Base-by-base conservation (phyloP, 768 basidiomycete species). In the Boletellus ananiceps region DNA sequence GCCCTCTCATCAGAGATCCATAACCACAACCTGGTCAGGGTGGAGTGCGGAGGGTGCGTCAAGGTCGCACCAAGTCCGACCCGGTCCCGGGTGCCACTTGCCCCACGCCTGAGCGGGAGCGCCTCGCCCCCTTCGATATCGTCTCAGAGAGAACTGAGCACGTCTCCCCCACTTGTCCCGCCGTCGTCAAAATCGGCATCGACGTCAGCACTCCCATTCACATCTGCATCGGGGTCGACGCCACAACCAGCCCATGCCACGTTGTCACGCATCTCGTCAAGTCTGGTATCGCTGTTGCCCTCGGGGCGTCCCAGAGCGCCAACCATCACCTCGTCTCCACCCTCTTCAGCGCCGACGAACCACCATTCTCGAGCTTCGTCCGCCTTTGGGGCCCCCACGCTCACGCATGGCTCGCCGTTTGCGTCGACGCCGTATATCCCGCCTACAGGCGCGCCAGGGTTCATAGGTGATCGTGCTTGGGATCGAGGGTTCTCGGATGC, bases 401-500 rank as follows among this genome's bases (percentile, higher is more conserved):
- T 71, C 32, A 69, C 71, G 3, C 76, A 80, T 44, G 73, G 74
- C 0, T 76, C 79, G 4, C 81, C 83, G 0, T 84, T 84, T 49
- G 70, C 69, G 0, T 57, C 72, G 9, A 61, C 71, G 29, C 67
- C 70, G 2, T 76, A 76, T 63, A 68, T 70, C 15, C 76, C 69
- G 42, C 75, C 83, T 0, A 69, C 61, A 44, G 82, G 90, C n/a
- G 91, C 90, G 0, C 90, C 90, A 0, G 91, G 88, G 5, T 90
- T 84, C 56, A 72, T 67, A 13, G 86, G 86, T 0, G 86, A 87
- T 40, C 66, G 69, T 14, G 73, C 62, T 11, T 81, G 89, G 89
- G 82, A 91, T 63, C 82, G 79, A 46, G 81, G 83, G 0, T 83
- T 73, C 58, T 82, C 79, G 0, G 71, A 70, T 2, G 71, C 72